Evolutionary conservation across 176 grass and related monocot species (phyloP), one percentile per base, ranked within the genome.

Genomic region (Pontederia paniculata): DNA sequence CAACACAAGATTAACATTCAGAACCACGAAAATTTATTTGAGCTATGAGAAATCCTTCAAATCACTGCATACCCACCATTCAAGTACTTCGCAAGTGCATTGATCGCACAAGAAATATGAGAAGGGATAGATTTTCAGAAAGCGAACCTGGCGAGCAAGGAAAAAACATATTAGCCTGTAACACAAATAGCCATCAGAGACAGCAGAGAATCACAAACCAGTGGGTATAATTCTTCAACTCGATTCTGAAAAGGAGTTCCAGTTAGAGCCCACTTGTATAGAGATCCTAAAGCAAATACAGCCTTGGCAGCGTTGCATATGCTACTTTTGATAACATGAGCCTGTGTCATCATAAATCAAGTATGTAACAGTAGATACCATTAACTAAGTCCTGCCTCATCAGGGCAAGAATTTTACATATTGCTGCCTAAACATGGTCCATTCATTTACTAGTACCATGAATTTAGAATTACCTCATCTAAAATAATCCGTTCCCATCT

Each of bases 401-500:
- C n/a, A n/a, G n/a, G n/a, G n/a, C n/a, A n/a, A n/a, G n/a, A 31
- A 31, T 31, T 31, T 1, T 31, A 31, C 25, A 31, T 5, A 31
- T 31, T 31, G 25, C 5, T 1, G 3, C 25, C 5, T 31, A 31
- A 31, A 31, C 25, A 31, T 31, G 25, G 1, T 31, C 5, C 25
- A 31, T 31, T 31, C 25, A n/a, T n/a, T n/a, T n/a, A n/a, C n/a
- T n/a, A n/a, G n/a, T n/a, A n/a, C n/a, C n/a, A n/a, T n/a, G n/a
- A n/a, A n/a, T n/a, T n/a, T n/a, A n/a, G n/a, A n/a, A n/a, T 77
- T 62, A 97, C 93, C 86, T 97, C 93, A 77, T 97, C 93, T 50
- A 97, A 68, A 69, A 97, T 88, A 69, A 97, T 84, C 9, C 93
- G 67, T 70, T 90, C 73, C 93, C 93, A 97, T 21, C 65, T 82